Evolutionary conservation across 148 eudicot species (phyloP).

Genomic region (Nyssa sinensis): DNA sequence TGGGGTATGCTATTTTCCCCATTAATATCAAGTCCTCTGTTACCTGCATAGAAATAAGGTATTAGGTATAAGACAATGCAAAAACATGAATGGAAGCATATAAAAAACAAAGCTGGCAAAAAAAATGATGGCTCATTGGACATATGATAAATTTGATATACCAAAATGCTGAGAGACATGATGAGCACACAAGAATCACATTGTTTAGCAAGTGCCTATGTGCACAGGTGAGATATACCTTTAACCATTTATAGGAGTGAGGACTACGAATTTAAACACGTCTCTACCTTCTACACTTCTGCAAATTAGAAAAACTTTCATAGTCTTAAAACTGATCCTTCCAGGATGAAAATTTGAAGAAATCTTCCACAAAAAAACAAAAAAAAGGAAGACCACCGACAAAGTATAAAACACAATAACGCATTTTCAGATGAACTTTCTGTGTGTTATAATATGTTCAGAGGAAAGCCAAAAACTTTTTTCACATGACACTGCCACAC

Average conservation of each 20-base stretch:
- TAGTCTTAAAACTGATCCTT: background rate
- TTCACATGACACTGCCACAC: constrained; percentile 14
- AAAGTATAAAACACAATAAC: constrained; percentile 5
- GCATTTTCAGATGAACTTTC: background rate
- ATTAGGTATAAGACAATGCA: background rate
- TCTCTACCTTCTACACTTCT: constrained; percentile 3
- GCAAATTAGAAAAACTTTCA: background rate
- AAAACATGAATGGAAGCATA: background rate
- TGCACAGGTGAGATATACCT: background rate
- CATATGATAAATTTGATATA: background rate
- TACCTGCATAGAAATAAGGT: constrained; percentile 25
- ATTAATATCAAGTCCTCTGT: constrained; percentile 22
- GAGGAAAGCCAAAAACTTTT: background rate
- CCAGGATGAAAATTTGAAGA: background rate
- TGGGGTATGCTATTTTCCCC: constrained; percentile 22
- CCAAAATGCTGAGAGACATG: constrained; percentile 7
- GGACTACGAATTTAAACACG: background rate
- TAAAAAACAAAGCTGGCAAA: constrained; percentile 6
- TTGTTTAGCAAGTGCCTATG: background rate
- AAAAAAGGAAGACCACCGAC: background rate
- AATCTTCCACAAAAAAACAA: background rate
- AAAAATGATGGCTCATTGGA: constrained; percentile 5
- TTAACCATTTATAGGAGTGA: background rate
- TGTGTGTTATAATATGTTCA: background rate
- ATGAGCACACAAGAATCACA: background rate